Conservation (phyloP, 2,329 filamentous ascomycete genomes). For the Paecilomyces variotii region DNA sequence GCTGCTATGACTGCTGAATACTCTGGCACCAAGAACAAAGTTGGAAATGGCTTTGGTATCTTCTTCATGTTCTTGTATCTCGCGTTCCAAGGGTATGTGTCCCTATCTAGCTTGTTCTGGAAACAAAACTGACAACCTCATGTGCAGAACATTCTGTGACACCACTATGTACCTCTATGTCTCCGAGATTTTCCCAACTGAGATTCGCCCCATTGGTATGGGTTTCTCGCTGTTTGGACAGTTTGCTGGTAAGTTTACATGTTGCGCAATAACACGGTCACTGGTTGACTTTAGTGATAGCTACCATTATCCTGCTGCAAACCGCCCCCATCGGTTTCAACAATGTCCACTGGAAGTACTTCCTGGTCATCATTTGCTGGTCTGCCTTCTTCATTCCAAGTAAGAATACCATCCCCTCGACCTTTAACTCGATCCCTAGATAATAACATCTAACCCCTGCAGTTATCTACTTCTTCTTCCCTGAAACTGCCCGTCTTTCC, state of each 20-base stretch:
- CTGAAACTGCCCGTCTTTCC: constrained; percentile 35
- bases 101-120: neutral
- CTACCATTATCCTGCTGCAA: constrained; percentile 43
- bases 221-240: constrained; percentile 46
- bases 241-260: constrained; percentile 28
- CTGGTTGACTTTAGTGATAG: constrained; percentile 10
- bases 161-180: constrained; percentile 42
- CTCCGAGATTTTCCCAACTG: constrained; percentile 41
- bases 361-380: constrained; percentile 42
- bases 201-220: constrained; percentile 46
- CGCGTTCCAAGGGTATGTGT: constrained; percentile 39
- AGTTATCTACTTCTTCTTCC: constrained; percentile 40
- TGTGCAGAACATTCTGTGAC: constrained; percentile 35
- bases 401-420: constrained; percentile 5
- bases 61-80: constrained; percentile 40
- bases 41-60: constrained; percentile 35
- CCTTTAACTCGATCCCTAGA: neutral
- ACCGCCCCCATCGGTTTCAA: constrained; percentile 39
- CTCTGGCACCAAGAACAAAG: constrained; percentile 30
- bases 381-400: constrained; percentile 34
- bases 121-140: constrained; percentile 4
- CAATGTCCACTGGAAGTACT: constrained; percentile 44
- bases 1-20: constrained; percentile 31
- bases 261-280: neutral
- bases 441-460: constrained; percentile 3